A percentile compares a stretch with the other conserved stretches of the same genome.
Conservation (phyloP, 768 basidiomycete species). For the Russula dissimulans region DNA sequence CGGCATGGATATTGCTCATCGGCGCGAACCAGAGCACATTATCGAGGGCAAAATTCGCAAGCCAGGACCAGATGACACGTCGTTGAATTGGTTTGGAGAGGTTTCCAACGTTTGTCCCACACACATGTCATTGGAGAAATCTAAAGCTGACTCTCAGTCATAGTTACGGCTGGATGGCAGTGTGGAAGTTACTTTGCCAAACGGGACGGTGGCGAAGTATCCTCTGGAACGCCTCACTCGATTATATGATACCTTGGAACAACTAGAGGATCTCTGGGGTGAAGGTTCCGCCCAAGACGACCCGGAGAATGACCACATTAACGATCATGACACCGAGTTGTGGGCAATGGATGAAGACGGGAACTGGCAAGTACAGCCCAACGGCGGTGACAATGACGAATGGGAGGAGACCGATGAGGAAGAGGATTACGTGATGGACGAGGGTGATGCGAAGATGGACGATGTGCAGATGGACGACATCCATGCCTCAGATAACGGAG, state of each 20-base stretch:
- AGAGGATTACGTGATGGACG: conserved; percentile 32
- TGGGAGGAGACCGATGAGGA: conserved; percentile 30
- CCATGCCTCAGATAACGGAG: conserved; percentile 1
- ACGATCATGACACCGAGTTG: conserved; percentile 31
- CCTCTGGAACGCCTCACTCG: conserved; percentile 63
- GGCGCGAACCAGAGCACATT: conserved; percentile 27
- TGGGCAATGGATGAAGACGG: conserved; percentile 37
- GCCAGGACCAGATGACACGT: conserved; percentile 31
- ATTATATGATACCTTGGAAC: conserved; percentile 74
- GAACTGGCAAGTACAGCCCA: conserved; percentile 24
- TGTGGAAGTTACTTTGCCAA: conserved; percentile 64
- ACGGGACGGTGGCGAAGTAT: conserved; percentile 39
- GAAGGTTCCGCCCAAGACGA: conserved; percentile 32
- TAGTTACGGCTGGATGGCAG: conserved; percentile 70
- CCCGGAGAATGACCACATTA: conserved; percentile 29
- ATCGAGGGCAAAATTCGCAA: conserved; percentile 37
- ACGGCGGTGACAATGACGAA: conserved; percentile 25
- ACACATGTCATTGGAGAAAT: not conserved
- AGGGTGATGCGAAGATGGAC: conserved; percentile 22
- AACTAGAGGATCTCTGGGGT: conserved; percentile 60
- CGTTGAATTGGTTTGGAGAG: conserved; percentile 78
- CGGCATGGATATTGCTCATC: conserved; percentile 48
- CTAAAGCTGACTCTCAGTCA: conserved; percentile 5
- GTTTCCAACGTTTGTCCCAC: conserved; percentile 52
- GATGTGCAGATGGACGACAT: conserved; percentile 13